These are phyloP conservation scores for Fragilaria crotonensis DNA, from an alignment of 108 stramenopile genomes.

Conservation along the genomic window DNA sequence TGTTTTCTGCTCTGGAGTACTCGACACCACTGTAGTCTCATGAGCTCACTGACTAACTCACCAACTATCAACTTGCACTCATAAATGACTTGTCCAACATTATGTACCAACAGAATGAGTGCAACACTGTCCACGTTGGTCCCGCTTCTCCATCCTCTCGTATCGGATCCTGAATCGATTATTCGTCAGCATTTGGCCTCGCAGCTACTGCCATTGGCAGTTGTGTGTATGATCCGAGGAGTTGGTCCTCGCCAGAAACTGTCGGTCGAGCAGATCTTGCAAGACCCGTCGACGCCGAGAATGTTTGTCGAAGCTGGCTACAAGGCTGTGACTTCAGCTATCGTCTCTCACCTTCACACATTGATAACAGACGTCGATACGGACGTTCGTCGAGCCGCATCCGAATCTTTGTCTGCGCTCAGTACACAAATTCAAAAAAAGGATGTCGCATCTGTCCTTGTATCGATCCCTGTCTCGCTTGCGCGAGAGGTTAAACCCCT, in stretches of 20 bases:
- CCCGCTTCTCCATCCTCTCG: conserved; percentile 62
- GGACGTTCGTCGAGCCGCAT: conserved; percentile 79
- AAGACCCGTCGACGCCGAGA: conserved; percentile 23
- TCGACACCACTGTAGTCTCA: no score
- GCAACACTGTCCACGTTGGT: conserved; percentile 54
- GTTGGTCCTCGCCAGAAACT: conserved; percentile 22
- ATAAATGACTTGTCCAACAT: no score
- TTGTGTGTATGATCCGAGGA: conserved; percentile 47
- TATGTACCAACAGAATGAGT: conserved; percentile 40
- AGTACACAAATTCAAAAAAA: conserved; percentile 50
- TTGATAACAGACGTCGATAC: conserved; percentile 63
- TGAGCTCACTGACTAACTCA: no score
- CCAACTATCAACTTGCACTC: no score
- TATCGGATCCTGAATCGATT: conserved; percentile 81
- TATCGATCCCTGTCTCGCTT: conserved; percentile 65
- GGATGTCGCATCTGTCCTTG: conserved; percentile 45
- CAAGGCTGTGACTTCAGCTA: conserved; percentile 40
- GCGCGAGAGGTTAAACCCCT: conserved; percentile 22
- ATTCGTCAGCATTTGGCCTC: conserved; percentile 88
- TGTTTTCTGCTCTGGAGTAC: no score
- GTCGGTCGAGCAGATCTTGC: conserved; percentile 25
- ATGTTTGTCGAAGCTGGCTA: conserved; percentile 29
- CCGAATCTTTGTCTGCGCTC: conserved; percentile 61
- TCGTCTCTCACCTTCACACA: conserved; percentile 50
- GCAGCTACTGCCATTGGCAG: conserved; percentile 66